phyloP scores from a whole-genome alignment of 2,329 filamentous ascomycete genomes.

The Xylaria sp. region DNA sequence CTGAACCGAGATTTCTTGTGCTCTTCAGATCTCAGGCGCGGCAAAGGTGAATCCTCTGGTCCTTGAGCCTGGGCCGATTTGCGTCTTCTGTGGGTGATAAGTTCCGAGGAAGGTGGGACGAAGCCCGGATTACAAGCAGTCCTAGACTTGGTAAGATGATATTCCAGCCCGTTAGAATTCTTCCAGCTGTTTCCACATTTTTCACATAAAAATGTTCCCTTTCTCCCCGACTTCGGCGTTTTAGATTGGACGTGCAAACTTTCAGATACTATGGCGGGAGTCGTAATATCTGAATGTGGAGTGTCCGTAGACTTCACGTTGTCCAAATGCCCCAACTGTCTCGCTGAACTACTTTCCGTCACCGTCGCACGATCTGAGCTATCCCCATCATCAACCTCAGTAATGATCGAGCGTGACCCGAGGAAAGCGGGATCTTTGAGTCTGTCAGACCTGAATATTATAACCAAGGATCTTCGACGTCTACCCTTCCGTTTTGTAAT shows the following conservation, averaged over 20 bases:
- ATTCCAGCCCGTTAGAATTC: constrained; percentile 68
- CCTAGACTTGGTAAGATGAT: constrained; percentile 66
- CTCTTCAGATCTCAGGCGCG: constrained; percentile 17
- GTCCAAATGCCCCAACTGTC: not conserved
- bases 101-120: constrained; percentile 46
- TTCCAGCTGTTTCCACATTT: constrained; percentile 67
- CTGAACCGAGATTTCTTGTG: constrained; percentile 8
- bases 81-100: constrained; percentile 36
- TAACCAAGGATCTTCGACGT: constrained; percentile 47
- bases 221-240: constrained; percentile 22
- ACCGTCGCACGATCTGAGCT: not conserved
- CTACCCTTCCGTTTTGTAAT: constrained; percentile 44
- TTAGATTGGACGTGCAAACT: not conserved
- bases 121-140: constrained; percentile 65
- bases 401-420: not conserved
- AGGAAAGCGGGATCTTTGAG: constrained; percentile 45
- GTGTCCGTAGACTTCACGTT: constrained; percentile 7
- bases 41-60: constrained; percentile 5
- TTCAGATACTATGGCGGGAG: constrained; percentile 25
- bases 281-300: constrained; percentile 11
- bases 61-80: constrained; percentile 24
- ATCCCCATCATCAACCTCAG: constrained; percentile 1
- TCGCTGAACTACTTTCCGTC: not conserved
- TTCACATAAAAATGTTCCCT: constrained; percentile 58
- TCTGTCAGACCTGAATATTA: constrained; percentile 46